Conservation (phyloP, 1,284 basidiomycete species). For the Limonomyces culmigenus region DNA sequence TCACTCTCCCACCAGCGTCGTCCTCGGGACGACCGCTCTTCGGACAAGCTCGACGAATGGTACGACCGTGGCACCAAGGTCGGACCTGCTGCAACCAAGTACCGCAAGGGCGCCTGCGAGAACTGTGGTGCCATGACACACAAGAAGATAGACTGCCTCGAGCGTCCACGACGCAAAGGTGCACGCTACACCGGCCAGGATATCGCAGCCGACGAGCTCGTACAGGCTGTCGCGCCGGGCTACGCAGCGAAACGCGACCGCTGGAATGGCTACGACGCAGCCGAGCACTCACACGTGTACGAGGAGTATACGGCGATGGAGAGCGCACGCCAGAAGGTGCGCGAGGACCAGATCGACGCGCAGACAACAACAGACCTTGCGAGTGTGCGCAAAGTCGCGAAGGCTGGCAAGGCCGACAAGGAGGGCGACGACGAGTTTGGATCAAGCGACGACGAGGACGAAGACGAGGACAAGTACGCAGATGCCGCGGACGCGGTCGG, state of each 20-base stretch:
- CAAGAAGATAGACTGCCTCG: conserved; percentile 82
- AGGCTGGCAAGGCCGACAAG: conserved; percentile 41
- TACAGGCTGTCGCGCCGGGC: conserved; percentile 66
- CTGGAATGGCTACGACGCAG: conserved; percentile 96
- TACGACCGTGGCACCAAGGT: conserved; percentile 82
- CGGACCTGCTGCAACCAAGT: conserved; percentile 88
- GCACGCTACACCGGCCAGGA: conserved; percentile 87
- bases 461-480: conserved; percentile 92
- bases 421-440: conserved; percentile 85
- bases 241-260: conserved; percentile 95
- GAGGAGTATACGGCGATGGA: conserved; percentile 93
- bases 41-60: conserved; percentile 74
- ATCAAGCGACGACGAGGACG: conserved; percentile 88
- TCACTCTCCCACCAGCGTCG: conserved; percentile 89
- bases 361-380: conserved; percentile 81
- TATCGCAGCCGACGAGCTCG: conserved; percentile 82
- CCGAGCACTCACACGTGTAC: conserved; percentile 74
- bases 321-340: conserved; percentile 71
- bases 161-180: conserved; percentile 90
- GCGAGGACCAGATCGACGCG: conserved; percentile 96
- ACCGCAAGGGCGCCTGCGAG: conserved; percentile 94
- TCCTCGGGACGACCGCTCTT: conserved; percentile 46
- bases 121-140: conserved; percentile 98
- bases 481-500: conserved; percentile 95
- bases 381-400: conserved; percentile 31